A percentile compares a stretch with the other conserved stretches of the same genome.
These are phyloP conservation scores for Botrytis pseudocinerea DNA, from an alignment of 2,329 filamentous ascomycete species.

Conservation along the genomic window DNA sequence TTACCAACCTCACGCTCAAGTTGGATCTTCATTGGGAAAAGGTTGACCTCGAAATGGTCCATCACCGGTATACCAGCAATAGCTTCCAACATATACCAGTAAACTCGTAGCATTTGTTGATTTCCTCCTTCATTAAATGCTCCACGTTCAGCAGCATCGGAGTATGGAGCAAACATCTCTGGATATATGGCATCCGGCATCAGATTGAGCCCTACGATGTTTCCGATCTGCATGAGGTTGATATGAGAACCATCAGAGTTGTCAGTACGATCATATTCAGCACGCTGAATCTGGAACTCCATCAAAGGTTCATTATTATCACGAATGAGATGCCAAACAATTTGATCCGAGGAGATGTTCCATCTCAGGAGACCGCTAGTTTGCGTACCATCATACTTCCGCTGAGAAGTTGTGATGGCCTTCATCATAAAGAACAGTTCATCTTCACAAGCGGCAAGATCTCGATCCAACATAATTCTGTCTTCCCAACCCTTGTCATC, in stretches of 20 bases:
- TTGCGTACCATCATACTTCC: conserved; percentile 75
- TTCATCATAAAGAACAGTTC: conserved; percentile 99
- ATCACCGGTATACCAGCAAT: conserved; percentile 97
- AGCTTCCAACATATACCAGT: conserved; percentile 97
- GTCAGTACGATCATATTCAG: conserved; percentile 92
- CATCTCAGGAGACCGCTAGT: conserved; percentile 82
- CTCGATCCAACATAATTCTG: conserved; percentile 81
- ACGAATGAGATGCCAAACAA: conserved; percentile 94
- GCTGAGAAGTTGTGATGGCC: conserved; percentile 93
- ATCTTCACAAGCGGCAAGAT: conserved; percentile 86
- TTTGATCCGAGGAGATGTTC: conserved; percentile 91
- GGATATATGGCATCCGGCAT: conserved; percentile 90
- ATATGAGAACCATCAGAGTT: conserved; percentile 96
- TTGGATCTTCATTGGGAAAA: conserved; percentile 92
- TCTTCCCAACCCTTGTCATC: conserved; percentile 92
- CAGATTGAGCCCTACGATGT: conserved; percentile 85
- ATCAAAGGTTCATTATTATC: conserved; percentile 85
- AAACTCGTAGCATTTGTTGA: conserved; percentile 85
- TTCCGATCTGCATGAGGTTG: conserved; percentile 86
- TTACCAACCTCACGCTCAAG: conserved; percentile 90
- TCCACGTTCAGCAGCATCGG: conserved; percentile 64
- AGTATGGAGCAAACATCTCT: conserved; percentile 90
- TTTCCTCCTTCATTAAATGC: conserved; percentile 56
- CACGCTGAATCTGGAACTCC: conserved; percentile 88
- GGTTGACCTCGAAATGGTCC: conserved; percentile 92